Percentiles rank a stretch among this genome's conserved stretches.
phyloP scores from a whole-genome alignment of 2,329 filamentous ascomycete species.

The Xylaria sp. region DNA sequence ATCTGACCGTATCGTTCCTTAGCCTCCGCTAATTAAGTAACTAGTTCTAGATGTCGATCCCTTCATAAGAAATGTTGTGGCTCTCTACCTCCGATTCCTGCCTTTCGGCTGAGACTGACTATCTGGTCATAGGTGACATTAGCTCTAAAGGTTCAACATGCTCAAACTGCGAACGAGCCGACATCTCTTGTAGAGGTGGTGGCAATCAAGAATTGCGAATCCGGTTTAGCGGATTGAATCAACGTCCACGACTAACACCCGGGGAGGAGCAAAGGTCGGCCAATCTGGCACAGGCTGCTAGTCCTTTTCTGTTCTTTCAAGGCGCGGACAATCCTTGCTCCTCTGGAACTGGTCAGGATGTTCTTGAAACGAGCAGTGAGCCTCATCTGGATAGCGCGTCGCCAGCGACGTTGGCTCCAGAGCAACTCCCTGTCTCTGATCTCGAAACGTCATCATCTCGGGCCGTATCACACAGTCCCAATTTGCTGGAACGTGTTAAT shows the following conservation, averaged over 20 bases:
- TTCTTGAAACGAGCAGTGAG: not conserved
- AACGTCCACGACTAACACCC: not conserved
- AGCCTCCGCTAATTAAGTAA: constrained; percentile 5
- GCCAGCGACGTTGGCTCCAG: not conserved
- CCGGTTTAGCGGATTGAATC: constrained; percentile 9
- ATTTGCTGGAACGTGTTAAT: not conserved
- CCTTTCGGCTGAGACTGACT: not conserved
- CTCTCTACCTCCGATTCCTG: not conserved
- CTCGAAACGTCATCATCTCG: not conserved
- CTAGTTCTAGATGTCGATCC: constrained; percentile 16
- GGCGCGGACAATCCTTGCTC: not conserved
- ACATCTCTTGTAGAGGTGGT: constrained; percentile 2
- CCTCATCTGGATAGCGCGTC: not conserved
- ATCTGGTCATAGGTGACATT: constrained; percentile 6
- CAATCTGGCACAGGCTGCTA: not conserved
- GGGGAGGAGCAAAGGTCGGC: not conserved
- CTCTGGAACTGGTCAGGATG: not conserved
- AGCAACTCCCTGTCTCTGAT: not conserved
- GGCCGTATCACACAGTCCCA: not conserved
- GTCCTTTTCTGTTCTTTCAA: not conserved
- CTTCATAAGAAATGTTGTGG: constrained; percentile 19
- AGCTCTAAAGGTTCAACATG: constrained; percentile 3
- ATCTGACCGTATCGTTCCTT: not conserved
- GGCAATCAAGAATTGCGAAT: constrained; percentile 16
- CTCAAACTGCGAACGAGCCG: constrained; percentile 14